These are phyloP conservation scores for Colletotrichum limetticola DNA, from an alignment of 2,329 filamentous ascomycete species.

Conservation along the genomic window DNA sequence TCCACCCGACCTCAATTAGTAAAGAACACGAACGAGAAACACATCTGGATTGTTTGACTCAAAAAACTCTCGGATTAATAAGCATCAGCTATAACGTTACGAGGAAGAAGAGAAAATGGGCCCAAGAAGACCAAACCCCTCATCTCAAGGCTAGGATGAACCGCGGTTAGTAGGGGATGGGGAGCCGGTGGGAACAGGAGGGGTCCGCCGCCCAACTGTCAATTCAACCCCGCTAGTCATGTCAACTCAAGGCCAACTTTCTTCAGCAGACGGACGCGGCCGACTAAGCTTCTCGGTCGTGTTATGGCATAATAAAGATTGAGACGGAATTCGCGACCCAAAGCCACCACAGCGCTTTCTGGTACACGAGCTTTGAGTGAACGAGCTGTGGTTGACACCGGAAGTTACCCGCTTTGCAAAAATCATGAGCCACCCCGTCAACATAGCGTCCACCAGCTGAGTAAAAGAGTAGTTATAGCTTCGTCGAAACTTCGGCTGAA, in stretches of 20 bases:
- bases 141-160: background rate
- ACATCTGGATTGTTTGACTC: too few relatives aligned
- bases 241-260: background rate
- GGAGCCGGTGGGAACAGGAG: background rate
- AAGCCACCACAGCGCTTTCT: background rate
- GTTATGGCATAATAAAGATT: background rate
- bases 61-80: background rate
- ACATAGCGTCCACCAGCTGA: too few relatives aligned
- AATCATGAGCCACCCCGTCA: too few relatives aligned
- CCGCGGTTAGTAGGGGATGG: background rate
- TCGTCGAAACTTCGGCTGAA: too few relatives aligned
- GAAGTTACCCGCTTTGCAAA: too few relatives aligned
- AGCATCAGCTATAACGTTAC: background rate
- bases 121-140: background rate
- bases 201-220: background rate
- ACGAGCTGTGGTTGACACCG: too few relatives aligned
- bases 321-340: too few relatives aligned
- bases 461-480: too few relatives aligned
- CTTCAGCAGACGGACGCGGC: background rate
- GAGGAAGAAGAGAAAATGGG: background rate
- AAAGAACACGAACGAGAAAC: background rate
- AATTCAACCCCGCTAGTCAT: background rate
- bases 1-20: too few relatives aligned
- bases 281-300: background rate
- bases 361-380: too few relatives aligned